phyloP scores from a whole-genome alignment of 257 asterid genomes.

The Solanum tarijense region DNA sequence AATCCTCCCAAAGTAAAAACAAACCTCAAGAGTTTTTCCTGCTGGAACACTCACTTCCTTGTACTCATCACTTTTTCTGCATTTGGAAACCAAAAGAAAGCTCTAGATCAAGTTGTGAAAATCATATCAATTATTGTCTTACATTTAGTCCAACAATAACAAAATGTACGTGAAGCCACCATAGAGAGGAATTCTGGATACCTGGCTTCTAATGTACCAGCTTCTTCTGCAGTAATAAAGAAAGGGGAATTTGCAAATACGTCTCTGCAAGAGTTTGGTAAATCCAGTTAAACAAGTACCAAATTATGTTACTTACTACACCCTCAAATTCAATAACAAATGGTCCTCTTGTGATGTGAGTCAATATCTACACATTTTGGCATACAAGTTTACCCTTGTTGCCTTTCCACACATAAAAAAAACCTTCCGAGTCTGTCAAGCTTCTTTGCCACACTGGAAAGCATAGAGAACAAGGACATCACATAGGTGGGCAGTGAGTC shows the following conservation, averaged over 20 bases:
- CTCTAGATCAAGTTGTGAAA: background rate
- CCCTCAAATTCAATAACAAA: background rate
- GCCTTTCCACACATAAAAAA: background rate
- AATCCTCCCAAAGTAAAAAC: constrained; percentile 14
- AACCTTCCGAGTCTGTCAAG: background rate
- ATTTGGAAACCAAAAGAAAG: constrained; percentile 1
- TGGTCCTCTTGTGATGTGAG: background rate
- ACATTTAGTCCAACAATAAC: background rate
- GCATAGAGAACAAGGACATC: background rate
- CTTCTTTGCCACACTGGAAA: background rate
- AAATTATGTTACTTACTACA: background rate
- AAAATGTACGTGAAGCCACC: background rate
- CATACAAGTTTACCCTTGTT: background rate
- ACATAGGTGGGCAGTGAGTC: background rate
- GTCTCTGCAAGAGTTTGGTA: constrained; percentile 46
- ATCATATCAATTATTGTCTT: background rate
- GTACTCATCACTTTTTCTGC: constrained; percentile 65
- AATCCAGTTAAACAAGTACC: background rate
- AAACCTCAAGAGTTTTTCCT: constrained; percentile 79
- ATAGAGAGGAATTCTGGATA: constrained; percentile 14
- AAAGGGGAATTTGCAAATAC: constrained; percentile 87
- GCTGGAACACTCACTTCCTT: constrained; percentile 77
- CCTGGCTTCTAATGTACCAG: constrained; percentile 72
- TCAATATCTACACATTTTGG: background rate
- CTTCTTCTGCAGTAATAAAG: constrained; percentile 79